A percentile compares a stretch with the other conserved stretches of the same genome.
These are phyloP conservation scores for Viola pubescens DNA, from an alignment of 441 rosid genomes.

Conservation along the genomic window DNA sequence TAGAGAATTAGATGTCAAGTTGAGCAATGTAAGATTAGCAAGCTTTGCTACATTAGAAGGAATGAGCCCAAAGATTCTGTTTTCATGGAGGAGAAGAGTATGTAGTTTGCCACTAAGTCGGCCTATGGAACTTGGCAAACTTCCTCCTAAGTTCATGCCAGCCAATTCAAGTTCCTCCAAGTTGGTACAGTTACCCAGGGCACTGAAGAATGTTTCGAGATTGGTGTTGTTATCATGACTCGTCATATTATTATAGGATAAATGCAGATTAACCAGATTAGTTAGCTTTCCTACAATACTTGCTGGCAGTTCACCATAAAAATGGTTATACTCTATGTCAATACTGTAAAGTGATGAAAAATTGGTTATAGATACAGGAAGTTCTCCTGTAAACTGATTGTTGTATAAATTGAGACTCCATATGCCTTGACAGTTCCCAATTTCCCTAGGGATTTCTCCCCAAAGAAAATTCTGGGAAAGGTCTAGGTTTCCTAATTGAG, in stretches of 20 bases:
- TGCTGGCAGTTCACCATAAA: conserved; percentile 39
- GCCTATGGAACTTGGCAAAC: conserved; percentile 34
- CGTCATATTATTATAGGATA: conserved; percentile 36
- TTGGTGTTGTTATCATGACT: conserved; percentile 40
- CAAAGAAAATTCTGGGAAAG: conserved; percentile 30
- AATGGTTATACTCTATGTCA: conserved; percentile 38
- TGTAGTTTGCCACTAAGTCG: conserved; percentile 10
- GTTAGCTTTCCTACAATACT: conserved; percentile 28
- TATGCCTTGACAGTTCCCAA: conserved; percentile 25
- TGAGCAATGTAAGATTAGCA: conserved; percentile 7
- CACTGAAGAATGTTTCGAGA: conserved; percentile 37
- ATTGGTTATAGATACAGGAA: conserved; percentile 37
- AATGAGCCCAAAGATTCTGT: conserved; percentile 19
- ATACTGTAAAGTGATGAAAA: conserved; percentile 22
- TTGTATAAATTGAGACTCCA: conserved; percentile 33
- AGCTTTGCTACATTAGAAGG: conserved; percentile 15
- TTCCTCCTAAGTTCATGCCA: conserved; percentile 47
- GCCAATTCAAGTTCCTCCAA: conserved; percentile 42
- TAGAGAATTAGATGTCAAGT: conserved; percentile 18
- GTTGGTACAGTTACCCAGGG: conserved; percentile 36
- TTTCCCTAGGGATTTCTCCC: conserved; percentile 27
- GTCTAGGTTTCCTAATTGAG: conserved; percentile 31
- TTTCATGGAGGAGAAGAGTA: conserved; percentile 16
- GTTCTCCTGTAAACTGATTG: conserved; percentile 35
- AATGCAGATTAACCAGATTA: conserved; percentile 18